Base-by-base conservation (phyloP, 768 basidiomycete genomes). In the Xerocomus potaroensis region DNA sequence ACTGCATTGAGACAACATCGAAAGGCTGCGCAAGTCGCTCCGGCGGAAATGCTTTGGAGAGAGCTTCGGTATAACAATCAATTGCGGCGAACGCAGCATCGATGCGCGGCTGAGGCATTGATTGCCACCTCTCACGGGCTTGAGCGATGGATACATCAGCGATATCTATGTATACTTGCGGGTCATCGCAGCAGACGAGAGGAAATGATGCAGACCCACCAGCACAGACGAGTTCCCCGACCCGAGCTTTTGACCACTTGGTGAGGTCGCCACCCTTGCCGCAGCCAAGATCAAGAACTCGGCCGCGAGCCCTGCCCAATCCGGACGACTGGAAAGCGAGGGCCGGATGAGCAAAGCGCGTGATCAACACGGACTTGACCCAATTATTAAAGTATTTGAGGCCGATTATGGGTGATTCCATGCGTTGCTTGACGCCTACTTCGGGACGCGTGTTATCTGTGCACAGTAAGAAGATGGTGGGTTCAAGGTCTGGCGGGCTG, bases 321-420 rank as follows among this genome's bases (percentile, higher is more conserved):
- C 57, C 47, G 43, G 54, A 54, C 49, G 55, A 49, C 56, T 65
- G 50, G 34, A 66, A 65, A 27, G 72, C 66, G 30, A 91, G 74
- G 26, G 73, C 83, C 3, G 86, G 83, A 62, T 85, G 83, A 1
- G 87, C 88, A 59, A 90, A 96, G 43, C 87, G 87, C 8, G 87
- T 84, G 61, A 99, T 96, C 51, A 98, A 76, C 15, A 98, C 94
- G 9, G 91, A 92, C 67, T 99, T 99, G 57, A 98, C 87, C 96
- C 96, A 99, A 71, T 99, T 99, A 71, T 99, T 99, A 72, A 98
- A 99, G 63, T 79, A 87, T 68, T 96, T 97, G 45, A 99, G 79
- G 30, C 96, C 96, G 45, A 96, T 91, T 57, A 98, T 99, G 34
- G 93, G 91, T 6, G 94, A 97, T 15, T 87, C 81, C 53, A 78